Evolutionary conservation across 352 stramenopile genomes (phyloP), one percentile per base, ranked within the genome.

Genomic region (Phytophthora sp.): DNA sequence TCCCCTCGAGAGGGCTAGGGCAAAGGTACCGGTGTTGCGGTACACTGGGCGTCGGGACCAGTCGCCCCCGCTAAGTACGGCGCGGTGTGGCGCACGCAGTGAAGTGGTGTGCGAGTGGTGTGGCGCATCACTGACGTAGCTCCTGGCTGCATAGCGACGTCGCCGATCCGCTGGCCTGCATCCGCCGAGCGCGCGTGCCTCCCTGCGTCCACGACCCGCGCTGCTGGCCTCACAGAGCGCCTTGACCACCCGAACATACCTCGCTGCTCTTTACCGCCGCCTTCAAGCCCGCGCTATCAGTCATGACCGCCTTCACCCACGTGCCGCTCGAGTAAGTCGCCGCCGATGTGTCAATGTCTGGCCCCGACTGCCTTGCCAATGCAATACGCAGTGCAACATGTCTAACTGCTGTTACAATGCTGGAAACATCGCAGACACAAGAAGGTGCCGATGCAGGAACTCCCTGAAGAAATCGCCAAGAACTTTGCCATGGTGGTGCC

Each of bases 371-470:
- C n/a, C n/a, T n/a, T n/a, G n/a, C 9, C 18, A 49, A 21, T 53
- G 39, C 15, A 45, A 8, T 30, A 45, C 10, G 11, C 7, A 15
- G 26, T 37, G n/a, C n/a, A n/a, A n/a, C n/a, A n/a, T n/a, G n/a
- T n/a, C n/a, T 26, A 9, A 31, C 15, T 39, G 11, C 55, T 13
- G 31, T n/a, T 42, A 24, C 24, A 18, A 27, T 48, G 24, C 42
- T 4, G 11, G 5, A 28, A 23, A 1, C 15, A 23, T 43, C 43
- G 6, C 53, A 94, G 85, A 43, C 85, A 94, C 54, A 94, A 94
- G 79, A 77, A 76, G 26, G 70, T 90, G 35, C 85, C 85, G 24
- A 55, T 87, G 34, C 69, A 67, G n/a, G 79, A 91, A 27, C 41
- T 94, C 26, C 74, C 87, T 13, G 31, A 73, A 9, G 54, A 65